Evolutionary conservation across 805 yeast species (phyloP), one percentile per base, ranked within the genome.

Genomic region (Cyberlindnera mycetangii): DNA sequence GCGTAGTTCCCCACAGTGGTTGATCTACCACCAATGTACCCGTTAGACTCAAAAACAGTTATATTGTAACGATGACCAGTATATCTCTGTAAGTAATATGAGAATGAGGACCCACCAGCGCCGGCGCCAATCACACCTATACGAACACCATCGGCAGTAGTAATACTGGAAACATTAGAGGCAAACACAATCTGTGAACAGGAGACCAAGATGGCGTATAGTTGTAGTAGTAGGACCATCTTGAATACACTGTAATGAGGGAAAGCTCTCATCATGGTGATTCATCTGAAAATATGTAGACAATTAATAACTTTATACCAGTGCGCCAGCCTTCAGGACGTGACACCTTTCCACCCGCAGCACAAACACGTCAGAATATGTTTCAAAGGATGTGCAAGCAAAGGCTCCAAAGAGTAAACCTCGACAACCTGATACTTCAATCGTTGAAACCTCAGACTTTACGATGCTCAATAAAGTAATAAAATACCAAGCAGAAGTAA

Each of bases 51-150:
- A 52, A 64, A 75, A 1, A 75, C 54, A 0, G 74, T 69, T 38
- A 75, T 60, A 38, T 74, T 61, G 46, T 53, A 70, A 0, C 48
- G 46, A 37, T 55, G 49, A 24, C 60, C 52, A 1, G 72, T 60
- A 50, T 55, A 72, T 37, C 63, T 65, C 31, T 71, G 69, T 14
- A 74, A 59, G 45, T 75, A 64, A 49, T 72, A 68, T 3, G 79
- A 72, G n/a, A 72, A 62, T 3, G 74, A 58, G 1, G 77, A 57
- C 1, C 81, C 80, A 9, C 74, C 78, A 3, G 80, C 70, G 3
- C 80, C 81, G 0, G 79, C 76, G 3, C 81, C 80, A 22, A 72
- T 62, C 19, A 73, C 66, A 2, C 76, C 77, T 14, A 72, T 52
- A 6, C 44, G 49, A 2, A 44, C 22, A 16, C 40, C 42, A n/a